Evolutionary conservation across 139 green algal genomes (phyloP), one percentile per base, ranked within the genome.

Genomic region (Micromonas pusilla): DNA sequence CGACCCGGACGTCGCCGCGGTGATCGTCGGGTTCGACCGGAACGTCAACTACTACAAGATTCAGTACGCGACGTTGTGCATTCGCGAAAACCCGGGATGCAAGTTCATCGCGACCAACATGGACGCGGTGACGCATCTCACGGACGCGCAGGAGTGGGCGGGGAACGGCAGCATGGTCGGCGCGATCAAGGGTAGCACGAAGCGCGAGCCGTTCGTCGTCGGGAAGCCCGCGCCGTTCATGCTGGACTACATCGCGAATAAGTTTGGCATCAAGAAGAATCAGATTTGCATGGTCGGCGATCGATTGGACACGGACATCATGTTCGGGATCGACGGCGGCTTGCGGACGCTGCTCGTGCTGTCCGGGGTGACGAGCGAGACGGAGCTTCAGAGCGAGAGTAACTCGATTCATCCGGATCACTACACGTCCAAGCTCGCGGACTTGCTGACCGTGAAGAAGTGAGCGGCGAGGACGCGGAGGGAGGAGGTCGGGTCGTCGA

Each of bases 11-110:
- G 94, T 97, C 25, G 91, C 87, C 31, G 95, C 95, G 0, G 95
- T 99, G 32, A 87, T 98, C 45, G 96, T 99, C 21, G 95, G 95
- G 63, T 97, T 98, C 83, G 95, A 99, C 90, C 87, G 94, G 52
- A 82, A 98, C 88, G 87, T 99, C 87, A 99, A 98, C 89, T 99
- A 99, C 89, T 94, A 98, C 91, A 99, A 99, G 87, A 96, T 99
- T 78, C 94, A 98, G 90, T 81, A 70, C 70, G 94, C 94, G 9
- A 97, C 92, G 31, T 88, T 99, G 37, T 99, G 95, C 89, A 95
- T 99, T 78, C 85, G 92, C 5, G 95, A 99, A 82, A 98, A 98
- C 87, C 91, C 92, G 0, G 94, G 92, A 66, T 99, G 95, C 90
- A 68, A 93, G 36, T 99, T 99, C 89, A 96, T 99, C 74, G 95